Base-by-base conservation (phyloP, 225 moss, liverwort and hornwort species). In the Straminergon stramineum region DNA sequence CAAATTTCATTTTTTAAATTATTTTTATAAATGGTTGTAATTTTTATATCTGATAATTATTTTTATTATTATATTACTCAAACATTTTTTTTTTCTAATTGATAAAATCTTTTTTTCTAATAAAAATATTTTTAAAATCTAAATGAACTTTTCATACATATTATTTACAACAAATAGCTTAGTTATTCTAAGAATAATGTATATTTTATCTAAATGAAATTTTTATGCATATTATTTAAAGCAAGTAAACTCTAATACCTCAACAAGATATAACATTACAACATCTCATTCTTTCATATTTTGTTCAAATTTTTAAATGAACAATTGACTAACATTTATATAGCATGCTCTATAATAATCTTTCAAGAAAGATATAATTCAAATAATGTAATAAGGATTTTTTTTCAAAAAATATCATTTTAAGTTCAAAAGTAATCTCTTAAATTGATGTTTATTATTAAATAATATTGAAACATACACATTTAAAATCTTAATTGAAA, bases 371-470 rank as follows among this genome's bases (percentile, higher is more conserved):
- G 22, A 4, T 8, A 32, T 22, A 12, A 35, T 78, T 76, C 13
- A 21, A 41, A 52, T 0, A 23, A 23, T 4, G 32, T 0, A 24
- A 15, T 15, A 1, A 23, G 15, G 1, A 0, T 28, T 10, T 10
- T 30, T 30, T 30, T 74, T 23, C 6, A 35, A 35, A 77, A 34
- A 22, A 2, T 2, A 0, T 23, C 35, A 55, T 5, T 24, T 79
- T 17, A 6, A 1, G 2, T n/a, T 37, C 6, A 56, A 79, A 35
- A 15, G 0, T 2, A 15, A 16, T 35, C 2, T 22, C 1, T 55
- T 8, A 11, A 77, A 37, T 15, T 78, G 37, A 55, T 55, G 1
- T 23, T 51, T 78, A 15, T 3, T 23, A 2, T 8, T 9, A 6
- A 34, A 35, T 15, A 55, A 22, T 30, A 19, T 19, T 7, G 0